Conservation (phyloP, 108 stramenopile species). For the Nitzschia sp. region DNA sequence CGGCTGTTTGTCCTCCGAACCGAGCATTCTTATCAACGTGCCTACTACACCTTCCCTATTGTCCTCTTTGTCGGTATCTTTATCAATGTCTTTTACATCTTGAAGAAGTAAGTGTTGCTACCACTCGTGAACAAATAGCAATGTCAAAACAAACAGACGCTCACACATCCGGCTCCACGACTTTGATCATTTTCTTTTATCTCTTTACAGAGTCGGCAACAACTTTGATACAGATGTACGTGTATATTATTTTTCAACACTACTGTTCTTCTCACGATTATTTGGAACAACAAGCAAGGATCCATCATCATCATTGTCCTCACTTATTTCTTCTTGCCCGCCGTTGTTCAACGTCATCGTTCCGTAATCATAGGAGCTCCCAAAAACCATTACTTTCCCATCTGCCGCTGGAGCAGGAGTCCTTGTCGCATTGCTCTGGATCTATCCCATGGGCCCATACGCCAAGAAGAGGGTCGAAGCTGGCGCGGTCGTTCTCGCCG, state of each 20-base stretch:
- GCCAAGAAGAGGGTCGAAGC: constrained; percentile 28
- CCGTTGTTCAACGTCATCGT: too few relatives aligned
- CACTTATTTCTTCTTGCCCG: too few relatives aligned
- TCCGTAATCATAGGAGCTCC: too few relatives aligned
- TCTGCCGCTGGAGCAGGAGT: constrained; percentile 31
- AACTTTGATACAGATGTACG: constrained; percentile 11
- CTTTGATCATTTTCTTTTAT: background rate
- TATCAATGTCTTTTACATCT: constrained; percentile 44
- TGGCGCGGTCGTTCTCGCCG: background rate
- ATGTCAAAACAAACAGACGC: too few relatives aligned
- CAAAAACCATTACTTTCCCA: background rate
- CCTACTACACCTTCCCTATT: constrained; percentile 49
- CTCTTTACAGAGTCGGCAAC: background rate
- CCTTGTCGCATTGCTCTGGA: constrained; percentile 26
- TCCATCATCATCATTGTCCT: background rate
- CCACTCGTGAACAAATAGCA: too few relatives aligned
- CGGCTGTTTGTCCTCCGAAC: constrained; percentile 26
- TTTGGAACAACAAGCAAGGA: constrained; percentile 29
- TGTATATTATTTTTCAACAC: too few relatives aligned
- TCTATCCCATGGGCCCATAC: constrained; percentile 30
- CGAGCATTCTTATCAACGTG: constrained; percentile 41
- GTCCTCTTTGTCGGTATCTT: constrained; percentile 44
- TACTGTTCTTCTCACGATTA: too few relatives aligned
- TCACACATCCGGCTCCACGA: background rate
- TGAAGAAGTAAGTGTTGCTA: constrained; percentile 48